Conservation (phyloP, 129 eudicot genomes). For the Lactuca sativa region DNA sequence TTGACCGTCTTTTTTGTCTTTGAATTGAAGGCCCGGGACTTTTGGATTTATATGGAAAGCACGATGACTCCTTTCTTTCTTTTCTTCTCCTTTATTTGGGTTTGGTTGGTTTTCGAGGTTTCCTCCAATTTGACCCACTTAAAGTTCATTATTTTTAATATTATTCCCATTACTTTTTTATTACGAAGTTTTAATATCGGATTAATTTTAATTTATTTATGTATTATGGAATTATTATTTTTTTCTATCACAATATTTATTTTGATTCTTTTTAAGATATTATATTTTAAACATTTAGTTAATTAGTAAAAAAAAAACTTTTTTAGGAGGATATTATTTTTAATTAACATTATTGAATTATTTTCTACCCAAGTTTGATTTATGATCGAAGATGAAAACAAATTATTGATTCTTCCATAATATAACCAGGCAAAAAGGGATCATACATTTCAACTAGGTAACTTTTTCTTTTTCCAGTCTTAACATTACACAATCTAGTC, state of each 20-base stretch:
- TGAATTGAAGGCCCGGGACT: conserved; percentile 5
- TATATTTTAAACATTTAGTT: no score
- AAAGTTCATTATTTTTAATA: background rate
- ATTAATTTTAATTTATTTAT: no score
- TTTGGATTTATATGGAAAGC: conserved; percentile 25
- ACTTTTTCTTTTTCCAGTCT: background rate
- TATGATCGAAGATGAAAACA: no score
- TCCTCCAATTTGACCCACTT: conserved; percentile 12
- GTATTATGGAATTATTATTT: no score
- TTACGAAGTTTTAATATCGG: background rate
- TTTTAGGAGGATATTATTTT: no score
- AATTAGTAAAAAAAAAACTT: no score
- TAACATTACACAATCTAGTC: conserved; percentile 5
- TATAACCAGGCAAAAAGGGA: background rate
- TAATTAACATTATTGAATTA: no score
- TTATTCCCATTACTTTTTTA: conserved; percentile 8
- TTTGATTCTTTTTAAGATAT: no score
- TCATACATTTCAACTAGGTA: background rate
- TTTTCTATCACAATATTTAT: no score
- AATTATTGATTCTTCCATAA: no score
- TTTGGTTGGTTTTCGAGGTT: conserved; percentile 12
- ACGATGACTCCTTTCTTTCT: conserved; percentile 11
- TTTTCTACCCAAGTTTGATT: no score
- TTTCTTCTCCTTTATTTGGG: conserved; percentile 15
- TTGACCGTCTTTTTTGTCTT: conserved; percentile 15